Base-by-base conservation (phyloP, 371 early-diverging fungal genomes). In the Batkoa obscura region DNA sequence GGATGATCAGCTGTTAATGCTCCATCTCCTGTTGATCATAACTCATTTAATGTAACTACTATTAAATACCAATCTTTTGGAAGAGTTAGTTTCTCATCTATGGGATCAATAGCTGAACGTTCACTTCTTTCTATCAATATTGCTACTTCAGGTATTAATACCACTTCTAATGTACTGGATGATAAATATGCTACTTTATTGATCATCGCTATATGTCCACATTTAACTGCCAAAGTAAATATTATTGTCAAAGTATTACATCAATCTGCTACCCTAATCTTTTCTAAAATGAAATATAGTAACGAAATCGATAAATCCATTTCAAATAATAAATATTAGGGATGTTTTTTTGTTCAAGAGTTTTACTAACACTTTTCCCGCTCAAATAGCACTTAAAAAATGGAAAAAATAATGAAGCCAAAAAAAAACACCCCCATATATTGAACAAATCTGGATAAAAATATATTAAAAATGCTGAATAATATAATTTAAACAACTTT, bases 181-280 rank as follows among this genome's bases (percentile, higher is more conserved):
- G 8, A 10, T 35, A 3, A 34, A 35, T 30, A 33, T 39, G 78
- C 79, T 36, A 77, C 81, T 8, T 67, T 50, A 4, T 8, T 50
- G 3, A 32, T 50, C 31, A 50, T 50, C 32, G 30, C 12, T 2
- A 59, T n/a, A 17, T 50, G 50, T 34, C 50, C 50, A 23, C 12
- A 30, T 4, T 34, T 30, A 2, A 6, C 12, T 9, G 32, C 32
- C n/a, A 10, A 32, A 3, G 50, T 50, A 35, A 34, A 50, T 6
- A 4, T 3, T 12, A 34, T 50, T 13, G 32, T 3, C 4, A 3
- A 32, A 6, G 32, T 50, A 4, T 34, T 50, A 3, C 30, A 34
- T 3, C 5, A 50, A 3, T 32, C 50, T 31, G 50, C 50, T 34
- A 50, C 50, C 34, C 50, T 34, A 3, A 6, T 50, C 15, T 50